These are phyloP conservation scores for Populus hybrid DNA, from an alignment of 441 rosid genomes.

Conservation along the genomic window DNA sequence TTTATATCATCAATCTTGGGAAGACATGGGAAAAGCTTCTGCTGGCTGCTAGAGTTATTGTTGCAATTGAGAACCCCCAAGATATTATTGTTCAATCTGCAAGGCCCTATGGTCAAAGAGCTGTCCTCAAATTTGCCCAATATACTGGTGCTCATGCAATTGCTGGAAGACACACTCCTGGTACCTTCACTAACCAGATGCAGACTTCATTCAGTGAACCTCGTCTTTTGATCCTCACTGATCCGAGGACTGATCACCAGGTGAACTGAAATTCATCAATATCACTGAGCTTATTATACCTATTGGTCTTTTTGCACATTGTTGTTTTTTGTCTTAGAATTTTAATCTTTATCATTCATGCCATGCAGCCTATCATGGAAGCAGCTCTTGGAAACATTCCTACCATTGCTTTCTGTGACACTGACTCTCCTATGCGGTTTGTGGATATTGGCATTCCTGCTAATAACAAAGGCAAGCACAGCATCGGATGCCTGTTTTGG, in stretches of 20 bases:
- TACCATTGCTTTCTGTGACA: conserved; percentile 88
- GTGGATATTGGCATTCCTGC: conserved; percentile 95
- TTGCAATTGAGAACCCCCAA: conserved; percentile 75
- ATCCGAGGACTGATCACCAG: conserved; percentile 93
- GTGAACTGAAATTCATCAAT: conserved; percentile 23
- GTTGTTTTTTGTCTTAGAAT: not conserved
- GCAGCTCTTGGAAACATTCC: conserved; percentile 96
- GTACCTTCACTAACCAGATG: conserved; percentile 90
- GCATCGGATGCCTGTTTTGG: conserved; percentile 95
- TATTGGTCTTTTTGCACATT: not conserved
- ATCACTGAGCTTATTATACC: too few relatives aligned
- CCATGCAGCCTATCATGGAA: conserved; percentile 87
- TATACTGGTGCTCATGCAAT: conserved; percentile 89
- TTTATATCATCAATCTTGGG: conserved; percentile 83
- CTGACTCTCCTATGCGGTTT: conserved; percentile 86
- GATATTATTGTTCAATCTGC: conserved; percentile 92
- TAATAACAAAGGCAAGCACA: conserved; percentile 95
- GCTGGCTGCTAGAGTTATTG: conserved; percentile 88
- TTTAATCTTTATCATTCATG: not conserved
- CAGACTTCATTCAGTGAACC: conserved; percentile 90
- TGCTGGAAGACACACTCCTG: conserved; percentile 98
- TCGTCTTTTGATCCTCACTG: conserved; percentile 81
- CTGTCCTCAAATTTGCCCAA: conserved; percentile 84
- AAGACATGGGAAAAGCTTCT: conserved; percentile 93
- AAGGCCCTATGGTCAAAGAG: conserved; percentile 91